Evolutionary conservation across 2,329 filamentous ascomycete genomes (phyloP).

Genomic region (Pyrenophora teres): DNA sequence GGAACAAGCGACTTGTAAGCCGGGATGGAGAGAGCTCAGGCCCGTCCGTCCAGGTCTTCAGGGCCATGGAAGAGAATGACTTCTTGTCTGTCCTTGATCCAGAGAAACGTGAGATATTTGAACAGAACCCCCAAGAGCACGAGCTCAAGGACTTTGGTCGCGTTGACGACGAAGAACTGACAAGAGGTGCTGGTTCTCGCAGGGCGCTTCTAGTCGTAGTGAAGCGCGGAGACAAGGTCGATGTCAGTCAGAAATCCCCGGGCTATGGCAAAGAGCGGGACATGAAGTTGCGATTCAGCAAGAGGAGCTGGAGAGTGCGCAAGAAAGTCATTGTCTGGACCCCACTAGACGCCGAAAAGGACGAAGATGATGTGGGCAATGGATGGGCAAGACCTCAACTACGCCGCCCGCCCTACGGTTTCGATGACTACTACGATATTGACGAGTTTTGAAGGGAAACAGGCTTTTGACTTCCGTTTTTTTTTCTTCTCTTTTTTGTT

Average conservation of each 20-base stretch:
- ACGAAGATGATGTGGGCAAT: conserved; percentile 19
- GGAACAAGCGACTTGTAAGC: conserved; percentile 12
- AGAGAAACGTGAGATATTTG: conserved; percentile 6
- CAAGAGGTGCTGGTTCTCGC: conserved; percentile 10
- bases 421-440: conserved; percentile 20
- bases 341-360: conserved; percentile 12
- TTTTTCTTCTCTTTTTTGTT: too few species aligned
- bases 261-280: conserved; percentile 20
- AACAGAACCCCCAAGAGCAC: conserved; percentile 12
- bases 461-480: not conserved
- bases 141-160: conserved; percentile 10
- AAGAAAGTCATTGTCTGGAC: conserved; percentile 23
- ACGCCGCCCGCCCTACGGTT: conserved; percentile 11
- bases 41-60: conserved; percentile 13
- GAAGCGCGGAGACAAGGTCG: conserved; percentile 13
- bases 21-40: conserved; percentile 15
- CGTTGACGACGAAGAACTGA: conserved; percentile 18
- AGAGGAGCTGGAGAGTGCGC: conserved; percentile 17
- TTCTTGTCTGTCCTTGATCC: conserved; percentile 13
- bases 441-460: conserved; percentile 13
- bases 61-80: conserved; percentile 12
- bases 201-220: conserved; percentile 16
- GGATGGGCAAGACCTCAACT: conserved; percentile 20
- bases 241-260: conserved; percentile 12
- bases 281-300: conserved; percentile 20